Evolutionary conservation across 371 early-diverging fungal genomes (phyloP).

Genomic region (Mortierella sp.): DNA sequence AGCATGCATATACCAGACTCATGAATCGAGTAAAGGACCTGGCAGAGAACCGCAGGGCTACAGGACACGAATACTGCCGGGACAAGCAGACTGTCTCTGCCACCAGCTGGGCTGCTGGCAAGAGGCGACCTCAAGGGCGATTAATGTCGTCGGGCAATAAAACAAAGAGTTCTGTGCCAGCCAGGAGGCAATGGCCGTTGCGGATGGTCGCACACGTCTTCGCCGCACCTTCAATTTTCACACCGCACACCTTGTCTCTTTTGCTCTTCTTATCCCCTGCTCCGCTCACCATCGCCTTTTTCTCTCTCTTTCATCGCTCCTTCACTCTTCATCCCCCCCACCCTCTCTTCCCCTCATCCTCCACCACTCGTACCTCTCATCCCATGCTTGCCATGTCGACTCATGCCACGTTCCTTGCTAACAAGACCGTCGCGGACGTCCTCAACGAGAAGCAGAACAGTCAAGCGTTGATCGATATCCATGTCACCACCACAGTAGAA

Average conservation of each 20-base stretch:
- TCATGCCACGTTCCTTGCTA: conserved; percentile 54
- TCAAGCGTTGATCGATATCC: conserved; percentile 62
- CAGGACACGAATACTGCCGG: no score
- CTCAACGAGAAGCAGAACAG: conserved; percentile 55
- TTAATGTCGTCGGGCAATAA: no score
- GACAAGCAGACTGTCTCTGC: no score
- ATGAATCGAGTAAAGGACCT: no score
- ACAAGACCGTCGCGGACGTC: conserved; percentile 61
- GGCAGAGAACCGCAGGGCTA: no score
- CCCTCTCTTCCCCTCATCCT: background rate
- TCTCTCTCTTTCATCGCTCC: background rate
- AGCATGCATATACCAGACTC: no score
- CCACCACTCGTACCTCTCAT: background rate
- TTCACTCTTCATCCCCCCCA: background rate
- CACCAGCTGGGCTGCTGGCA: no score
- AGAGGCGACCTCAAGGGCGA: no score
- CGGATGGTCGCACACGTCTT: no score
- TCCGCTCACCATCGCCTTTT: background rate
- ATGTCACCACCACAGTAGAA: conserved; percentile 64
- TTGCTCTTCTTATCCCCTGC: background rate
- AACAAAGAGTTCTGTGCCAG: no score
- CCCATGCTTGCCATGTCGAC: conserved; percentile 20
- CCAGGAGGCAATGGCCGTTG: no score
- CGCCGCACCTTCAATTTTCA: background rate
- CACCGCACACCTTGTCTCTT: background rate